phyloP scores from a whole-genome alignment of 2,329 filamentous ascomycete genomes.

The Epichloe hybrida region DNA sequence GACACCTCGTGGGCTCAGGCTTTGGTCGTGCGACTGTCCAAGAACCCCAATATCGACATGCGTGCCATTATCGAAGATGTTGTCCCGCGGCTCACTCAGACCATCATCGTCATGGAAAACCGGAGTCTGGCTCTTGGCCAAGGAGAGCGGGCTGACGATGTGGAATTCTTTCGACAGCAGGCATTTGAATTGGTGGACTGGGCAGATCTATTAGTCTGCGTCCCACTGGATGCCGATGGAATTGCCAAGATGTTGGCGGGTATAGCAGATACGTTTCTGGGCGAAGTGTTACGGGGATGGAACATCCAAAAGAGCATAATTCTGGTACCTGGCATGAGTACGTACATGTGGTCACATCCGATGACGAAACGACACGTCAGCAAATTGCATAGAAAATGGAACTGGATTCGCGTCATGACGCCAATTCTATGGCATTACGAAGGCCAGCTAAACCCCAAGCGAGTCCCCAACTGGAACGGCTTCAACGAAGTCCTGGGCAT shows the following conservation, averaged over 20 bases:
- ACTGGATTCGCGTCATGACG: conserved; percentile 70
- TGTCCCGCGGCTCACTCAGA: conserved; percentile 47
- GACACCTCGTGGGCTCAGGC: conserved; percentile 54
- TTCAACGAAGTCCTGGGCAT: conserved; percentile 61
- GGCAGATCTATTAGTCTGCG: conserved; percentile 76
- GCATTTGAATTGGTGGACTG: conserved; percentile 64
- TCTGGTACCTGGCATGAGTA: conserved; percentile 79
- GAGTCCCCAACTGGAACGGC: conserved; percentile 46
- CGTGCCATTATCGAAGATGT: conserved; percentile 53
- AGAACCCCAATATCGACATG: conserved; percentile 47
- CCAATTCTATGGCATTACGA: conserved; percentile 77
- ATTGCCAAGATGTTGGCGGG: conserved; percentile 81
- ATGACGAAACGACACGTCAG: conserved; percentile 77
- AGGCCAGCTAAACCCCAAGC: conserved; percentile 32
- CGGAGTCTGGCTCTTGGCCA: conserved; percentile 23
- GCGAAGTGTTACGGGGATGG: conserved; percentile 77
- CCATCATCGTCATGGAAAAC: conserved; percentile 47
- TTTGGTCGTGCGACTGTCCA: conserved; percentile 53
- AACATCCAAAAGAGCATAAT: conserved; percentile 74
- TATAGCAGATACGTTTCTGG: conserved; percentile 64
- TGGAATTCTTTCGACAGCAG: conserved; percentile 37
- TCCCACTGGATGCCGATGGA: conserved; percentile 72
- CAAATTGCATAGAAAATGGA: conserved; percentile 74
- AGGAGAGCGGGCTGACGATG: conserved; percentile 27
- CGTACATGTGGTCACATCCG: conserved; percentile 79